phyloP scores from a whole-genome alignment of 192 early-diverging fungal genomes.

The Diversispora eburnea region DNA sequence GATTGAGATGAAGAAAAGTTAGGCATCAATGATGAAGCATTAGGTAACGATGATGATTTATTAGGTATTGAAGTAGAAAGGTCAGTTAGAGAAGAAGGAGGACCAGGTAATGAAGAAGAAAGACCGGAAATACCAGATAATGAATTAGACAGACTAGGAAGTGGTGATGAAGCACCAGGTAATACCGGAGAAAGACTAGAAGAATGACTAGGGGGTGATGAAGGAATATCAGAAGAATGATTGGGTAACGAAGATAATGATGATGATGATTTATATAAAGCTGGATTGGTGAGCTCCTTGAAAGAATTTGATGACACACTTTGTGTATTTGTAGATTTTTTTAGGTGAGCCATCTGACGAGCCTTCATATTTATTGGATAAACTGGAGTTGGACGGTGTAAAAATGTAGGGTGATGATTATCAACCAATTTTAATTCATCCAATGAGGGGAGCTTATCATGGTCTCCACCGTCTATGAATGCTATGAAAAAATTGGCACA shows the following conservation, averaged over 20 bases:
- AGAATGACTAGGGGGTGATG: not conserved
- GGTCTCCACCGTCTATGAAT: not conserved
- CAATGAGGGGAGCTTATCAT: not conserved
- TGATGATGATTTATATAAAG: not conserved
- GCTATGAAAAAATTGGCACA: not conserved
- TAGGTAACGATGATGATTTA: not conserved
- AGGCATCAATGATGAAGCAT: not conserved
- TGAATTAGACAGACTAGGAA: not conserved
- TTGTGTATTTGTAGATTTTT: not conserved
- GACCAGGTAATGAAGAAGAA: not conserved
- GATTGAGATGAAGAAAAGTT: not conserved
- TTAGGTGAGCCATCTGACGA: not conserved
- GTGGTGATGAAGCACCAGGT: not conserved
- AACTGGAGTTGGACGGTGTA: not conserved
- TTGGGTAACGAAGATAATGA: not conserved
- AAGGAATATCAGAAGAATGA: not conserved
- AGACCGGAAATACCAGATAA: not conserved
- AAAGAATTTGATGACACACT: not conserved
- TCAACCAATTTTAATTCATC: not conserved
- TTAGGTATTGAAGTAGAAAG: not conserved
- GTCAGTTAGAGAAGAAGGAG: not conserved
- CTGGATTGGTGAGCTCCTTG: not conserved
- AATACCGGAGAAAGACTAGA: not conserved
- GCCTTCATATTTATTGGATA: not conserved
- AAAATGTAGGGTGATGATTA: not conserved